Evolutionary conservation across 1,284 basidiomycete genomes (phyloP), one percentile per base, ranked within the genome.

Genomic region (Sporisorium reilianum): DNA sequence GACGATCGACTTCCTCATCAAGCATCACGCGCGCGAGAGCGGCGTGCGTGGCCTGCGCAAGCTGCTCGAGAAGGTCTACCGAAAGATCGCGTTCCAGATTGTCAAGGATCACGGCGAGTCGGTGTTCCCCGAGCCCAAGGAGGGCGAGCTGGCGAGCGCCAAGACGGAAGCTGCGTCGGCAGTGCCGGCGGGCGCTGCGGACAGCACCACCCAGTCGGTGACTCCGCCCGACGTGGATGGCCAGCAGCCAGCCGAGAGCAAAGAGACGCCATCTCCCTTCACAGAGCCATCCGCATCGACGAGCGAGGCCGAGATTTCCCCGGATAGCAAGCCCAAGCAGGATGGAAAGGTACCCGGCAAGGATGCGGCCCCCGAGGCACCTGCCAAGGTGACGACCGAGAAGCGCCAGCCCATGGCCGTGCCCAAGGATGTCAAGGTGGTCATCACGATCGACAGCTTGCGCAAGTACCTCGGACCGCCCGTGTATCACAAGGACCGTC

Each of bases 381-480:
- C 81, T 0, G 80, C 76, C 58, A 84, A 82, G 73, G 84, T 92
- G 40, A 95, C 95, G 4, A 97, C 94, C 1, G 87, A 89, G 53
- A 88, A 91, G 63, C 90, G 94, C 55, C 87, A 91, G 82, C 94
- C 96, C 3, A 88, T 98, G 85, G 87, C 88, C 46, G 90, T 99
- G 14, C 96, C 97, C 1, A 87, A 89, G 10, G 86, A 88, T 11
- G 91, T 99, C 2, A 90, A 91, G 81, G 89, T 99, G 18, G 88
- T 88, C 49, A 93, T 99, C 80, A 92, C 91, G 0, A 89, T 91
- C 8, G 93, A 94, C 46, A 96, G 93, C 77, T 85, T 99, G 80
- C 93, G 95, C 85, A 94, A 97, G 74, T 99, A 98, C 80, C 94
- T 99, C 44, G 97, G 97, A 0, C 95, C 96, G 9, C 93, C 94